Percentiles rank a stretch among this genome's conserved stretches.
Conservation (phyloP, 1,284 basidiomycete species). For the Irpex sp. region DNA sequence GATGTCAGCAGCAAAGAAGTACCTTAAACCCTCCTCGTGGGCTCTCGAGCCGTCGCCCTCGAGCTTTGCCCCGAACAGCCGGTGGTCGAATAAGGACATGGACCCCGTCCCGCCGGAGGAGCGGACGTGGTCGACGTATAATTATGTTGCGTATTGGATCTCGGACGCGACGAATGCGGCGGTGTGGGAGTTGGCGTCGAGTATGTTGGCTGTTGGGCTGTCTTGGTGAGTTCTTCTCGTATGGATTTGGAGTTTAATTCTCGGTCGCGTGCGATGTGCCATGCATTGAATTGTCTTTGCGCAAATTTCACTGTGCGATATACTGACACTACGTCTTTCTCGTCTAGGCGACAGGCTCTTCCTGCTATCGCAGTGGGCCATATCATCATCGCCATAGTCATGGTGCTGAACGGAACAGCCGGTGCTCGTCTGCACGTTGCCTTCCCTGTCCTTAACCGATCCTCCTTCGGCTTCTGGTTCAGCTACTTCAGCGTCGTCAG, state of each 20-base stretch:
- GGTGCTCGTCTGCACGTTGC: constrained; percentile 68
- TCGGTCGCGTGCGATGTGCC: too few relatives aligned
- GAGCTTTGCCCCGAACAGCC: constrained; percentile 46
- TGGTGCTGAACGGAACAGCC: constrained; percentile 67
- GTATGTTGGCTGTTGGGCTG: constrained; percentile 63
- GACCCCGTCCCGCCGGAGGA: constrained; percentile 58
- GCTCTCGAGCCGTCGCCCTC: constrained; percentile 43
- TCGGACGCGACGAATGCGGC: constrained; percentile 56
- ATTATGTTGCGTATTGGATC: constrained; percentile 64
- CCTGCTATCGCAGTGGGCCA: constrained; percentile 64
- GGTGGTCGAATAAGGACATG: constrained; percentile 75
- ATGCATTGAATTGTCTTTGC: too few relatives aligned
- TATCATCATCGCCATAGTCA: constrained; percentile 50
- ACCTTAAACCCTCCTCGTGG: constrained; percentile 35
- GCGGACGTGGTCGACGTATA: constrained; percentile 62
- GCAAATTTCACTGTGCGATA: not conserved
- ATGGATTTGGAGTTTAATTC: too few relatives aligned
- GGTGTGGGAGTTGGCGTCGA: constrained; percentile 46
- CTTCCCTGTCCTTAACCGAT: constrained; percentile 73
- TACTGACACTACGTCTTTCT: not conserved
- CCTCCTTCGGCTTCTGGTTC: constrained; percentile 79
- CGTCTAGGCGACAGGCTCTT: constrained; percentile 52
- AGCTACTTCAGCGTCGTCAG: constrained; percentile 76
- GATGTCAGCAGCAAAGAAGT: constrained; percentile 7
- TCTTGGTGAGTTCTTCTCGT: constrained; percentile 43